Percentiles rank a stretch among this genome's conserved stretches.
These are phyloP conservation scores for Globisporangium apiculatum DNA, from an alignment of 352 stramenopile genomes.

Conservation along the genomic window DNA sequence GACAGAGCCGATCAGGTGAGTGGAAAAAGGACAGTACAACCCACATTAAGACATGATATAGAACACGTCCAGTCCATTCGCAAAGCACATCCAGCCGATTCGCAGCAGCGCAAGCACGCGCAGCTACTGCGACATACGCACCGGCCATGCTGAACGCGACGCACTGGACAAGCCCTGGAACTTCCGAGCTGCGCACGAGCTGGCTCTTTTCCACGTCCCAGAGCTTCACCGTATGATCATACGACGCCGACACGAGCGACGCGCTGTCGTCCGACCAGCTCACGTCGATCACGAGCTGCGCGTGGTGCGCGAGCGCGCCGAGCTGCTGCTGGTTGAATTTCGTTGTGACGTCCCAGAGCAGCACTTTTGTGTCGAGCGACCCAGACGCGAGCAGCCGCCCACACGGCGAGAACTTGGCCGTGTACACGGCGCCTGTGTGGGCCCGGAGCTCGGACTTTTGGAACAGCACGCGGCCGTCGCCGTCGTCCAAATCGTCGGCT, in stretches of 20 bases:
- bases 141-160: slow-evolving; percentile 76
- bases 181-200: slow-evolving; percentile 51
- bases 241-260: slow-evolving; percentile 68
- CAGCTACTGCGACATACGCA: slow-evolving; percentile 16
- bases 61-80: no score
- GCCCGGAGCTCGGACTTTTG: slow-evolving; percentile 77
- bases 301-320: slow-evolving; percentile 62
- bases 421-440: slow-evolving; percentile 78
- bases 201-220: slow-evolving; percentile 82
- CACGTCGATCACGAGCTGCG: slow-evolving; percentile 83
- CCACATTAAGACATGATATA: background rate
- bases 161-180: slow-evolving; percentile 78
- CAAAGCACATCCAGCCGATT: no score
- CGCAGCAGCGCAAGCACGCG: no score
- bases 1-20: slow-evolving; percentile 5
- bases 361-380: slow-evolving; percentile 73
- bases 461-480: slow-evolving; percentile 63
- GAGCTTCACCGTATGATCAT: slow-evolving; percentile 85
- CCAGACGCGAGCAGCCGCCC: slow-evolving; percentile 73
- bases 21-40: background rate
- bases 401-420: slow-evolving; percentile 81
- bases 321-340: slow-evolving; percentile 87
- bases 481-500: slow-evolving; percentile 41
- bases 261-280: slow-evolving; percentile 75
- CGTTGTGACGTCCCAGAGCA: slow-evolving; percentile 84